Evolutionary conservation across 164 flowering plant species (phyloP).

Genomic region (Macadamia integrifolia): DNA sequence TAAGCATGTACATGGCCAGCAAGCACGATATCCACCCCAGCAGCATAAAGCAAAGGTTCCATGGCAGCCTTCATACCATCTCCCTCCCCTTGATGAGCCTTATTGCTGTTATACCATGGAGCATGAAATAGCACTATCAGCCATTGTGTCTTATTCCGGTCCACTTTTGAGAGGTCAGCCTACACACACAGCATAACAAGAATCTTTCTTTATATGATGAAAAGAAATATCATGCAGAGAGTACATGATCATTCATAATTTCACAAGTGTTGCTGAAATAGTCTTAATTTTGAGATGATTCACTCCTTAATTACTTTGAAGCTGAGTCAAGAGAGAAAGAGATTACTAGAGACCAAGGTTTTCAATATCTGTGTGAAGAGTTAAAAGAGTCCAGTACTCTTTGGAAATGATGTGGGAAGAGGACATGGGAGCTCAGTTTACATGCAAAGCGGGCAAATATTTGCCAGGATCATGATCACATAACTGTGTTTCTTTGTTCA

Average conservation of each 20-base stretch:
- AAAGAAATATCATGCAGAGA: background rate
- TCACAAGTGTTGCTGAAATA: background rate
- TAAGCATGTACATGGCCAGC: constrained; percentile 99
- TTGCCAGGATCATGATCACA: too few relatives aligned
- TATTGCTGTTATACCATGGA: constrained; percentile 97
- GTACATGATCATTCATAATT: background rate
- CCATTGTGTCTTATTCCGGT: constrained; percentile 85
- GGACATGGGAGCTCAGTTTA: too few relatives aligned
- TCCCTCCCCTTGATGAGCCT: constrained; percentile 90
- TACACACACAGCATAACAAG: constrained; percentile 20
- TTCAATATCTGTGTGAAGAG: too few relatives aligned
- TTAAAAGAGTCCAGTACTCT: too few relatives aligned
- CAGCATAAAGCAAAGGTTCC: constrained; percentile 87
- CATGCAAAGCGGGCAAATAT: too few relatives aligned
- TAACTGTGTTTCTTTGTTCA: too few relatives aligned
- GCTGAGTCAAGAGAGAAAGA: too few relatives aligned
- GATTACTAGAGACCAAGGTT: background rate
- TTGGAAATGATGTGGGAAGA: too few relatives aligned
- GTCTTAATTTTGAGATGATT: background rate
- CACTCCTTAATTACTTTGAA: background rate
- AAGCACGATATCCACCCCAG: constrained; percentile 76
- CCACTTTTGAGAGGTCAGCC: constrained; percentile 82
- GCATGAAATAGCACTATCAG: constrained; percentile 81
- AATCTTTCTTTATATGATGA: background rate
- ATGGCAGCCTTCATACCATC: constrained; percentile 78